A percentile compares a stretch with the other conserved stretches of the same genome.
Evolutionary conservation across 305 asterid genomes (phyloP).

Genomic region (Caryopteris hybrid): DNA sequence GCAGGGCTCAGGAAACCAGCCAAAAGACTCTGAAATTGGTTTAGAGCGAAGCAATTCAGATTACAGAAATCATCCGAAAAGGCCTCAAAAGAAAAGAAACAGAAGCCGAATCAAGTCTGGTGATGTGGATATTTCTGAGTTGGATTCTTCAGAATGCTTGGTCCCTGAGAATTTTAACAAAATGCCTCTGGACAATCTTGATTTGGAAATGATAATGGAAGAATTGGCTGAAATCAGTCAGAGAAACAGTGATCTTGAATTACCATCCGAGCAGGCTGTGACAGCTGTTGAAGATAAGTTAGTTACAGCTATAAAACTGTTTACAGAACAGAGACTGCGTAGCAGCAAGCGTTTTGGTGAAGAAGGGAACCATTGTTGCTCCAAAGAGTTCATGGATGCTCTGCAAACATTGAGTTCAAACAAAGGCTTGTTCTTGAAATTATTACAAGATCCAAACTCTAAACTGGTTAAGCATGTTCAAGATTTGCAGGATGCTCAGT

Average conservation of each 20-base stretch:
- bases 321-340: conserved; percentile 47
- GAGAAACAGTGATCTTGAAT: conserved; percentile 28
- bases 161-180: conserved; percentile 23
- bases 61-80: conserved; percentile 30
- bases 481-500: conserved; percentile 38
- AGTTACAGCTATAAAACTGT: conserved; percentile 57
- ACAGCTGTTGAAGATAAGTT: conserved; percentile 51
- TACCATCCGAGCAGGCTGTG: conserved; percentile 31
- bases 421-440: conserved; percentile 52
- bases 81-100: conserved; percentile 33
- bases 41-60: conserved; percentile 27
- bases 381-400: conserved; percentile 67
- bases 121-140: conserved; percentile 37
- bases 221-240: conserved; percentile 38
- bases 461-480: conserved; percentile 44
- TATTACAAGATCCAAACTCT: conserved; percentile 66
- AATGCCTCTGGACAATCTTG: conserved; percentile 33
- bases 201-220: conserved; percentile 49
- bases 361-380: conserved; percentile 35
- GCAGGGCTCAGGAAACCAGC: conserved; percentile 32
- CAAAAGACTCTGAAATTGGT: conserved; percentile 31
- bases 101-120: conserved; percentile 30
- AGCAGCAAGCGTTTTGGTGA: conserved; percentile 39
- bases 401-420: conserved; percentile 49
- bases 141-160: no score